phyloP scores from a whole-genome alignment of 306 rosid species.

The Quercus dentata region DNA sequence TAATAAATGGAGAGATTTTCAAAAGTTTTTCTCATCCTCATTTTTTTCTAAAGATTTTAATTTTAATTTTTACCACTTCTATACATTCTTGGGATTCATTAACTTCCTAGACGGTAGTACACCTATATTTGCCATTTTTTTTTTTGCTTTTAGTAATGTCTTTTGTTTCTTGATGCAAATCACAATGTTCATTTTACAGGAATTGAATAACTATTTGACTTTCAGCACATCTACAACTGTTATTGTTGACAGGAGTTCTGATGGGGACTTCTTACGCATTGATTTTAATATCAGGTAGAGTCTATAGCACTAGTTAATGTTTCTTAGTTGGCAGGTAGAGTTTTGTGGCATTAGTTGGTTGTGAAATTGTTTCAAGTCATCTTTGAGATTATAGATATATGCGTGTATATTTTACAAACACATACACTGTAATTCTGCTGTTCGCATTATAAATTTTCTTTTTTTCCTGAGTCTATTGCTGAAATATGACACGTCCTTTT shows the following conservation, averaged over 20 bases:
- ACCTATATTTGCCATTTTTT: background rate
- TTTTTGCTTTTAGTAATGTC: background rate
- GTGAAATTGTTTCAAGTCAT: too few species aligned
- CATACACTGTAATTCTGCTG: too few species aligned
- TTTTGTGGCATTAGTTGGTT: too few species aligned
- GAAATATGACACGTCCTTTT: too few species aligned
- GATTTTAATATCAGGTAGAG: constrained; percentile 86
- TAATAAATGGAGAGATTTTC: too few species aligned
- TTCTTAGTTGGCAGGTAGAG: too few species aligned
- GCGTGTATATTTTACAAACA: too few species aligned
- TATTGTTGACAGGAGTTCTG: constrained; percentile 85
- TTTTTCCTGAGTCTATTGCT: too few species aligned
- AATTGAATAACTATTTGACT: constrained; percentile 77
- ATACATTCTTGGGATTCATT: background rate
- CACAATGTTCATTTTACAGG: constrained; percentile 47
- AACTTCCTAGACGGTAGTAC: background rate
- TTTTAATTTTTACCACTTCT: background rate
- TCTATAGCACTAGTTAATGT: constrained; percentile 3
- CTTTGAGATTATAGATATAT: too few species aligned
- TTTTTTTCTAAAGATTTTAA: background rate
- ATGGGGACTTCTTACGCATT: constrained; percentile 79
- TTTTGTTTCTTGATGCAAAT: background rate
- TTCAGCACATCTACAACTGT: constrained; percentile 85
- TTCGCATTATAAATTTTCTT: too few species aligned
- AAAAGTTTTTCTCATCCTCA: background rate